A percentile compares a stretch with the other conserved stretches of the same genome.
Conservation (phyloP, 495 filamentous ascomycete genomes). For the Penicillium crystallinum region DNA sequence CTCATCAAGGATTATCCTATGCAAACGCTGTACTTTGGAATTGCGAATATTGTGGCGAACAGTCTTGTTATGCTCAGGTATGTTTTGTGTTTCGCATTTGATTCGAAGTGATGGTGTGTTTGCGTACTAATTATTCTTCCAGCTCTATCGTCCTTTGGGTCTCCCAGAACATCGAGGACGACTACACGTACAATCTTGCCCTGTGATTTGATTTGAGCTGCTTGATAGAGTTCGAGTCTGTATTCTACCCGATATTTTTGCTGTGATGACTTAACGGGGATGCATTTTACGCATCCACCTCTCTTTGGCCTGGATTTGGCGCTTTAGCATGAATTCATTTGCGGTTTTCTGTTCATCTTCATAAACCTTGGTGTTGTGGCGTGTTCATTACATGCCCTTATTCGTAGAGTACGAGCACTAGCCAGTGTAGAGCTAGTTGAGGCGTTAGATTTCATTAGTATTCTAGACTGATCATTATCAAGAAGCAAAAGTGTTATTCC, state of each 20-base stretch:
- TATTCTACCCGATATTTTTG: slow-evolving; percentile 18
- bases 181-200: slow-evolving; percentile 93
- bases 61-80: slow-evolving; percentile 82
- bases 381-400: neutral
- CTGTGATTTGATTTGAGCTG: slow-evolving; percentile 52
- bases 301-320: slow-evolving; percentile 12
- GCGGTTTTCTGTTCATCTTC: neutral
- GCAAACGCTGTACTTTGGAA: slow-evolving; percentile 86
- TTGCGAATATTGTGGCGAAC: slow-evolving; percentile 89
- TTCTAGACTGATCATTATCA: too few relatives aligned
- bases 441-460: too few relatives aligned
- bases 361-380: neutral
- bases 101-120: neutral
- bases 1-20: slow-evolving; percentile 71
- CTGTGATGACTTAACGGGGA: slow-evolving; percentile 12
- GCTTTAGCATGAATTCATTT: slow-evolving; percentile 17
- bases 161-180: slow-evolving; percentile 98
- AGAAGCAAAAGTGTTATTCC: neutral
- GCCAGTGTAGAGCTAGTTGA: too few relatives aligned
- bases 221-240: slow-evolving; percentile 10
- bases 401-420: too few relatives aligned
- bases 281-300: slow-evolving; percentile 9
- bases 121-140: slow-evolving; percentile 6
- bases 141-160: slow-evolving; percentile 92
- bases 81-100: slow-evolving; percentile 18